These are phyloP conservation scores for Boletus eberwhitei DNA, from an alignment of 768 basidiomycete genomes.

Conservation along the genomic window DNA sequence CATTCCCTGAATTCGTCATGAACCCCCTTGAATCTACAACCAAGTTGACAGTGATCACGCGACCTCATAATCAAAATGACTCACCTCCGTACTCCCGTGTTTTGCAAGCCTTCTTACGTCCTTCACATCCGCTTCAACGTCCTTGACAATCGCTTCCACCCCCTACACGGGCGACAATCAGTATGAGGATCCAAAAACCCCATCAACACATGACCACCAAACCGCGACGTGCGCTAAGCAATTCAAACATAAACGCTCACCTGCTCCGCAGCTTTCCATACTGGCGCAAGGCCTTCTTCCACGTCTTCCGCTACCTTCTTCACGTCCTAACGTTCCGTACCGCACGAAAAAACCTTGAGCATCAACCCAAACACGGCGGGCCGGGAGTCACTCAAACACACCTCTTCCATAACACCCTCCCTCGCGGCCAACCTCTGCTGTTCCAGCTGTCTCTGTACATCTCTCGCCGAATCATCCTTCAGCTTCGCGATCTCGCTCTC, in stretches of 20 bases:
- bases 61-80: neutral
- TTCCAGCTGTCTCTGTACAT: conserved; percentile 21
- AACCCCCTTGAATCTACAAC: neutral
- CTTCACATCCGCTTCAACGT: neutral
- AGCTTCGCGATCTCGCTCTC: conserved; percentile 21
- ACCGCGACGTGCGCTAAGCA: too few relatives aligned
- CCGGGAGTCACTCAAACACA: neutral
- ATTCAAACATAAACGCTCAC: conserved; percentile 2
- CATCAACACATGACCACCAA: neutral
- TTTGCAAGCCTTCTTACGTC: neutral
- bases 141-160: conserved; percentile 3
- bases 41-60: neutral
- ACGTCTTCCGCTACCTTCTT: neutral
- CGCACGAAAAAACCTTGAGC: neutral
- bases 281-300: neutral
- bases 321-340: neutral
- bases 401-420: conserved; percentile 4
- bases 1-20: neutral
- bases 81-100: neutral
- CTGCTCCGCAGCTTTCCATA: conserved; percentile 7
- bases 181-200: neutral
- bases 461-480: conserved; percentile 18
- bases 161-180: neutral
- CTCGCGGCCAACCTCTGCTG: conserved; percentile 14
- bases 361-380: neutral